Base-by-base conservation (phyloP, 2,329 filamentous ascomycete species). In the Dactylellina haptotyla region DNA sequence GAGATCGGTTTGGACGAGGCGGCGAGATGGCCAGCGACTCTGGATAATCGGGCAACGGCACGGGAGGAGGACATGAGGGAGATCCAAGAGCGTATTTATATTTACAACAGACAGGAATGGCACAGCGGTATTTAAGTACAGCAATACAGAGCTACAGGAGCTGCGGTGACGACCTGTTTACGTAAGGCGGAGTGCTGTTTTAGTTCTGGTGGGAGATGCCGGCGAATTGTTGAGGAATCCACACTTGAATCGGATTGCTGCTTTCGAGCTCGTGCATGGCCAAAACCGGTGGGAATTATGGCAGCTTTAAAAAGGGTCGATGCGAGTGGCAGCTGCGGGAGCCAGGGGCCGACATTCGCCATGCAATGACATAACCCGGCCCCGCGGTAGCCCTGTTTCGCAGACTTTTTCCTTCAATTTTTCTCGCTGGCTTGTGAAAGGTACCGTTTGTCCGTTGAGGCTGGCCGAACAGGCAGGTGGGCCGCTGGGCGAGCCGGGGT, bases 391-490 rank as follows among this genome's bases (percentile, higher is more conserved):
- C 48, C 48, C 28, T 26, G 4, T 51, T 14, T 26, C 56, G 25
- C 43, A 46, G n/a, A 46, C 16, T 59, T 59, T 59, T 48, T 59
- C 37, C 37, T 9, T 34, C 3, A 34, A 14, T 45, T 41, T 3
- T 14, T 41, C 8, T n/a, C 32, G 9, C 18, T 69, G 64, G 64
- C 64, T 69, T 62, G 64, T 69, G 64, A 69, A 67, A 69, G 64
- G 64, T 43, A 67, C 62, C 34, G n/a, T n/a, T n/a, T n/a, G n/a
- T n/a, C n/a, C n/a, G 63, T 67, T 67, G 63, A 58, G 63, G 63
- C 63, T 67, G 63, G 63, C 63, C 58, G 53, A 59, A 51, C 54
- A 67, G 63, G 63, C 63, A 67, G 63, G 63, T 67, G 62, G 5
- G 8, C 51, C 26, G 14, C 28, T 32, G 18, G 45, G 41, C 61